A percentile compares a stretch with the other conserved stretches of the same genome.
Evolutionary conservation across 148 eudicot species (phyloP).

Genomic region (Silene latifolia): DNA sequence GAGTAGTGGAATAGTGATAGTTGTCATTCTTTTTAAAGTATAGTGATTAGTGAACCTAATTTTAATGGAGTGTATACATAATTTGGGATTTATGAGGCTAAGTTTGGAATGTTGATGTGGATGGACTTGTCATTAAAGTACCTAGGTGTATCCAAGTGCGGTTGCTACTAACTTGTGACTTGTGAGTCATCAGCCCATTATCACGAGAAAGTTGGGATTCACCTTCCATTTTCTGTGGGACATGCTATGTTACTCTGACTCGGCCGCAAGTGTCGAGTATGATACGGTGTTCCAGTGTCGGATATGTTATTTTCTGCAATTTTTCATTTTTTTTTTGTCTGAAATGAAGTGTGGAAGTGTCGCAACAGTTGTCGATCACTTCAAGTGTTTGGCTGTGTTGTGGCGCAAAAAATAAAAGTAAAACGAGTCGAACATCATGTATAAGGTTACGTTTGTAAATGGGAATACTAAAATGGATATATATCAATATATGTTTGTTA

Average conservation of each 20-base stretch:
- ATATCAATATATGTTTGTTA: too few species aligned
- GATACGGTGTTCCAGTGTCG: too few species aligned
- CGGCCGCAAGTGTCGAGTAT: too few species aligned
- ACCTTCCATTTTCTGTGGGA: conserved; percentile 1
- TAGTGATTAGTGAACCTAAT: background rate
- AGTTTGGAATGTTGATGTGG: conserved; percentile 5
- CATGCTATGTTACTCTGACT: too few species aligned
- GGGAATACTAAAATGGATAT: background rate
- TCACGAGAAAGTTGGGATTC: conserved; percentile 4
- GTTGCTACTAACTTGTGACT: background rate
- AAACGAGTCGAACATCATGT: background rate
- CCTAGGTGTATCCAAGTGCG: background rate
- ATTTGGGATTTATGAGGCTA: background rate
- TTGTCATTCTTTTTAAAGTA: conserved; percentile 4
- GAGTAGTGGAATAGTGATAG: background rate
- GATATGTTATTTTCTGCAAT: too few species aligned
- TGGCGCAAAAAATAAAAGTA: too few species aligned
- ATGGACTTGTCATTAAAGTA: background rate
- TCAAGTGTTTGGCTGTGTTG: too few species aligned
- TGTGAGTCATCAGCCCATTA: conserved; percentile 25
- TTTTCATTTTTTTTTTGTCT: too few species aligned
- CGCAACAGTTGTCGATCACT: too few species aligned
- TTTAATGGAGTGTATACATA: background rate
- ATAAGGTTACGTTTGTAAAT: background rate
- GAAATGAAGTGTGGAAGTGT: too few species aligned